phyloP scores from a whole-genome alignment of 148 eudicot genomes.

The Cornus controversa region DNA sequence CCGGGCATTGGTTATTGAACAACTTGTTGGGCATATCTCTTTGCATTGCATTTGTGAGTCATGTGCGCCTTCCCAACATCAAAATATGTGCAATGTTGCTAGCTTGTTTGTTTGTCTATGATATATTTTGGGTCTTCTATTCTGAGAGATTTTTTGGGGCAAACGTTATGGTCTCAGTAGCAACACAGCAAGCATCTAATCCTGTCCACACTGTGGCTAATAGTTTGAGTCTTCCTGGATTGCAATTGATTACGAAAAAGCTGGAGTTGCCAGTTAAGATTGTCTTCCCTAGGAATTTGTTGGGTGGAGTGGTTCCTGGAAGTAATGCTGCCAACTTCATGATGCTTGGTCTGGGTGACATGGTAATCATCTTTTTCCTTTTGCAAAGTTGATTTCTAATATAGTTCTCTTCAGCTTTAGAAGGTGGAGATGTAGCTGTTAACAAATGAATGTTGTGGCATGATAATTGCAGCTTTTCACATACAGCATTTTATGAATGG shows the following conservation, averaged over 20 bases:
- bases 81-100: conserved; percentile 95
- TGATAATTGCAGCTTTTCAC: not conserved
- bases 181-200: conserved; percentile 96
- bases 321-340: conserved; percentile 64
- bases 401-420: conserved; percentile 5
- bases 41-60: conserved; percentile 95
- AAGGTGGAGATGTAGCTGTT: not conserved
- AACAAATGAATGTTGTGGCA: not conserved
- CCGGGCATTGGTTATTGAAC: conserved; percentile 95
- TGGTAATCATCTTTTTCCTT: conserved; percentile 52
- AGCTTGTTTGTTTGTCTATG: conserved; percentile 75
- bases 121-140: conserved; percentile 96
- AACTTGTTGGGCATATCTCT: conserved; percentile 93
- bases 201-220: conserved; percentile 95
- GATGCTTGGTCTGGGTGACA: conserved; percentile 99
- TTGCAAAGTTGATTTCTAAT: not conserved
- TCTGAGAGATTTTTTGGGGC: conserved; percentile 97
- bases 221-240: conserved; percentile 94
- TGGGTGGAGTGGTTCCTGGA: conserved; percentile 67
- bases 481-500: not conserved
- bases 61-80: conserved; percentile 93
- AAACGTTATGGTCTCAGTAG: conserved; percentile 98
- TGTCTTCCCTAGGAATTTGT: conserved; percentile 84
- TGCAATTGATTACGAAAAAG: conserved; percentile 84
- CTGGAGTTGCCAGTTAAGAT: conserved; percentile 95